phyloP scores from a whole-genome alignment of 2,329 filamentous ascomycete genomes.

The Aspergillus tubingensis region DNA sequence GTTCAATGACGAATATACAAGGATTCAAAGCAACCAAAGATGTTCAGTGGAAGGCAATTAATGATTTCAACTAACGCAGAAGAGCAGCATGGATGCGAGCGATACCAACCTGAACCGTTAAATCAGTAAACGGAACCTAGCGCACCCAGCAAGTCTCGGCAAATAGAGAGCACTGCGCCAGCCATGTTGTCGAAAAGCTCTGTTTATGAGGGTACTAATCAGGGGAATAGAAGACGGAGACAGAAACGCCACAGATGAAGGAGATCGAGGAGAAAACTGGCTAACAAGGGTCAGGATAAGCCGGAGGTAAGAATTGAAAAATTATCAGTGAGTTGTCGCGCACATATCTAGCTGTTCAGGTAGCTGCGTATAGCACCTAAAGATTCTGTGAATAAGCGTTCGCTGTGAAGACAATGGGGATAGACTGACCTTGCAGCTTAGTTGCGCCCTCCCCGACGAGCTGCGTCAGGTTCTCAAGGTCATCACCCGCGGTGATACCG shows the following conservation, averaged over 20 bases:
- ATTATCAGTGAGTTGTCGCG: neutral
- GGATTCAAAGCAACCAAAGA: conserved; percentile 8
- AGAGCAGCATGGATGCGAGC: neutral
- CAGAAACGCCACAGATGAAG: conserved; percentile 16
- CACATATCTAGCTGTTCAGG: conserved; percentile 47
- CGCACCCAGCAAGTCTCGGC: neutral
- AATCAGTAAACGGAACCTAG: neutral
- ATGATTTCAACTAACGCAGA: conserved; percentile 28
- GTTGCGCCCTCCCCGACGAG: conserved; percentile 82
- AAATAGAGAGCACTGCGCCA: neutral
- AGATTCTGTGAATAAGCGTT: conserved; percentile 13
- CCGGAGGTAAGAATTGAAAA: conserved; percentile 1
- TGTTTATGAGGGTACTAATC: conserved; percentile 8
- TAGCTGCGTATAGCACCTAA: conserved; percentile 52
- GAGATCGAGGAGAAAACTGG: conserved; percentile 12
- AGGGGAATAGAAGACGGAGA: conserved; percentile 8
- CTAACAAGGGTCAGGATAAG: conserved; percentile 10
- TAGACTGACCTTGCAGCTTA: conserved; percentile 69
- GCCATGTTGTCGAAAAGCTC: neutral
- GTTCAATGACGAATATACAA: conserved; percentile 19
- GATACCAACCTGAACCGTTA: conserved; percentile 1
- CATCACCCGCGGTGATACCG: conserved; percentile 92
- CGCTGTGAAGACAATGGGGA: neutral
- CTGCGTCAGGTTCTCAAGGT: conserved; percentile 84
- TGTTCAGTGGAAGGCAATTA: conserved; percentile 16